phyloP scores from a whole-genome alignment of 2,329 filamentous ascomycete genomes.

The Paraconiothyrium sp. region DNA sequence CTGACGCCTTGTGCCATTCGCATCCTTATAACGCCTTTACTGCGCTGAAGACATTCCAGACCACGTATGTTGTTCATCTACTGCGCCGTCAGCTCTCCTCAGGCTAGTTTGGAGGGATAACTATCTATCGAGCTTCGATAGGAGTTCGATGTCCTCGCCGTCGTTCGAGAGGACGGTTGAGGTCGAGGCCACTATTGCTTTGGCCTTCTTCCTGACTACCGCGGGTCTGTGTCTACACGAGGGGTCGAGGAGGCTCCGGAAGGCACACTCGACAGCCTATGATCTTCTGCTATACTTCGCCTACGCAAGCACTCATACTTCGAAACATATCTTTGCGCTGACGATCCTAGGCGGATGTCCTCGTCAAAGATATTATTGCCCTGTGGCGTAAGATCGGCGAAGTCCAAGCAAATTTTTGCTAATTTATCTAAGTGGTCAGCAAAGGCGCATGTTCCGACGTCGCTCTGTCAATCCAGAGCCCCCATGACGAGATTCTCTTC shows the following conservation, averaged over 20 bases:
- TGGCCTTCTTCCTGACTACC: conserved; percentile 4
- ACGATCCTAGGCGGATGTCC: neutral
- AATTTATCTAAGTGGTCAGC: neutral
- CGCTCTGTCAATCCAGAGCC: neutral
- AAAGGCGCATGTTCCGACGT: conserved; percentile 6
- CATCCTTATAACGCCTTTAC: neutral
- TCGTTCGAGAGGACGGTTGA: conserved; percentile 2
- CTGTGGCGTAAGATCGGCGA: neutral
- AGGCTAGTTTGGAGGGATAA: neutral
- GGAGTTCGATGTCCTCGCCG: neutral
- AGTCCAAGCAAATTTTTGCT: neutral
- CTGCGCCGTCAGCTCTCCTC: neutral
- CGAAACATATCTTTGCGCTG: neutral
- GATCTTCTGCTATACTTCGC: conserved; percentile 4
- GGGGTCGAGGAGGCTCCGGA: conserved; percentile 2
- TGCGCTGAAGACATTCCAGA: neutral
- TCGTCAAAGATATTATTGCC: neutral
- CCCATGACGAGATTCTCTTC: neutral
- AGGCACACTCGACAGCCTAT: neutral
- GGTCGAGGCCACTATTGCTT: conserved; percentile 2
- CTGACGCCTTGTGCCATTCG: neutral
- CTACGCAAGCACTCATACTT: neutral
- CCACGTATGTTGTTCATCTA: neutral
- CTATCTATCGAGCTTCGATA: neutral
- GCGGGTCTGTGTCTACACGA: conserved; percentile 1